Conservation (phyloP, 768 basidiomycete genomes). For the Amanita brunnescens region DNA sequence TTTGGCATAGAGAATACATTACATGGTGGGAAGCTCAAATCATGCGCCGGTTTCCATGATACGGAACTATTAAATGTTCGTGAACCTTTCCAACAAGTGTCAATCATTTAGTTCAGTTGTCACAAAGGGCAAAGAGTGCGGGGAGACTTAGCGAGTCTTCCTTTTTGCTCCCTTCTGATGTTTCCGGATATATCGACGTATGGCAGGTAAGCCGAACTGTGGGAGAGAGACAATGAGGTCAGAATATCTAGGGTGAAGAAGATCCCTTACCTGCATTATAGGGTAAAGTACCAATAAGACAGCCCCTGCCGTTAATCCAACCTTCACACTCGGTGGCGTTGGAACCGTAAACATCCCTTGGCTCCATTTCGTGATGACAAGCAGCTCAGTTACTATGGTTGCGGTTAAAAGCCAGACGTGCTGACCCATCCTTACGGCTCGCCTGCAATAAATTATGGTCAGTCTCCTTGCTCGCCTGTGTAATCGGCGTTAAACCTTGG, state of each 20-base stretch:
- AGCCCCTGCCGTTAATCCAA: constrained; percentile 57
- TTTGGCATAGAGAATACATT: neutral
- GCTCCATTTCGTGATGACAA: constrained; percentile 80
- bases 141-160: constrained; percentile 22
- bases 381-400: constrained; percentile 74
- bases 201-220: constrained; percentile 60
- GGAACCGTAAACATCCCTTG: constrained; percentile 59
- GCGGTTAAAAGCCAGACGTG: constrained; percentile 83
- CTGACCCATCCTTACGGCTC: constrained; percentile 82
- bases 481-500: constrained; percentile 47
- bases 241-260: constrained; percentile 8
- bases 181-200: constrained; percentile 43
- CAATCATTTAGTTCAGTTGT: neutral
- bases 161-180: constrained; percentile 26
- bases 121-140: neutral
- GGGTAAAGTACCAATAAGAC: constrained; percentile 64
- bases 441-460: constrained; percentile 32
- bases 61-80: neutral
- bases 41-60: neutral
- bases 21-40: neutral
- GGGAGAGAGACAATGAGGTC: constrained; percentile 12
- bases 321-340: constrained; percentile 51
- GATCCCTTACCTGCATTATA: constrained; percentile 44
- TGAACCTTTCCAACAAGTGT: neutral
- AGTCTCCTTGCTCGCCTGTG: neutral